A percentile compares a stretch with the other conserved stretches of the same genome.
Evolutionary conservation across 2,329 filamentous ascomycete species (phyloP).

Genomic region (Colletotrichum eleusines): DNA sequence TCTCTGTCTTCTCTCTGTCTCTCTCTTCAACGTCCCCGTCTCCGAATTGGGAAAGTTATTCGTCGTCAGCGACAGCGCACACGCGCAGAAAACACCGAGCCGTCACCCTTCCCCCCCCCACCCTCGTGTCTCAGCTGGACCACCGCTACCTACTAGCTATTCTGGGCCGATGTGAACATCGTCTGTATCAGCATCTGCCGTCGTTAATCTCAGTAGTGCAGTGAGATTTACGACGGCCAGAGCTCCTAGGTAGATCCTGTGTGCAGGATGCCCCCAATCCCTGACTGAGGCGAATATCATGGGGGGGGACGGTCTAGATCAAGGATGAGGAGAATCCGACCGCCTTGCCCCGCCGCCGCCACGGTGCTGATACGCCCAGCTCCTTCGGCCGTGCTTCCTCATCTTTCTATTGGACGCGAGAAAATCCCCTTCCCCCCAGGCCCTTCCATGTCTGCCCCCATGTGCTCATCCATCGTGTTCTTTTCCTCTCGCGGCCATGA

Average conservation of each 20-base stretch:
- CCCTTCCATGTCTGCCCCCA: no score
- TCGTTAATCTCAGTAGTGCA: not conserved
- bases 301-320: not conserved
- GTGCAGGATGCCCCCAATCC: not conserved
- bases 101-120: not conserved
- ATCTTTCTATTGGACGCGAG: constrained; percentile 16
- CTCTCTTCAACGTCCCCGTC: not conserved
- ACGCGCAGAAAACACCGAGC: not conserved
- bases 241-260: not conserved
- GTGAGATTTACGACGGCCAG: not conserved
- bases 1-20: not conserved
- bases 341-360: not conserved
- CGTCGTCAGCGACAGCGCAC: not conserved
- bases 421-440: not conserved
- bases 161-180: not conserved
- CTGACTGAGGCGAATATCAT: not conserved
- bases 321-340: not conserved
- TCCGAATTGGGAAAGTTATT: constrained; percentile 19
- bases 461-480: not conserved
- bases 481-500: constrained; percentile 15
- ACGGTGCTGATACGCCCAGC: not conserved
- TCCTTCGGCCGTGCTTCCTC: not conserved
- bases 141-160: no score
- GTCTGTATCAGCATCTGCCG: not conserved
- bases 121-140: not conserved